Base-by-base conservation (phyloP, 2,329 filamentous ascomycete genomes). In the Huntiella omanensis region DNA sequence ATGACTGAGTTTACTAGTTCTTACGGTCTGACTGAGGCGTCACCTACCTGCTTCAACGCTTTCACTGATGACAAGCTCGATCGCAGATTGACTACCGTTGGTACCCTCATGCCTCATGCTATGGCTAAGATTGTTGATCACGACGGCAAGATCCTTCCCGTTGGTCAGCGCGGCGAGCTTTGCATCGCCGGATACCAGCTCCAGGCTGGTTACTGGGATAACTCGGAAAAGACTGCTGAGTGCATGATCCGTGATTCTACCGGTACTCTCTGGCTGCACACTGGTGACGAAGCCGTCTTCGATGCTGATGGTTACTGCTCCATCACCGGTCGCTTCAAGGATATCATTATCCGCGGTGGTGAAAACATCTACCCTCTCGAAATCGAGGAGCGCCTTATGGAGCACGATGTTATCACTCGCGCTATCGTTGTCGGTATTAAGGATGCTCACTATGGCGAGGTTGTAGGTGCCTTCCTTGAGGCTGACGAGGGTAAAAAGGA, bases 181-280 rank as follows among this genome's bases (percentile, higher is more conserved):
- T 85, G 80, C 58, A 82, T 86, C 38, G 72, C 77, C 0, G 83
- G 83, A 0, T 88, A 86, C 58, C 80, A 84, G 59, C 64, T 87
- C 8, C 81, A 80, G 57, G 69, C 68, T 2, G 73, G 71, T 10
- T 77, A 75, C 59, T 76, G 68, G 71, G 73, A 82, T 55, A 86
- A 85, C 59, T 71, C 73, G 37, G 73, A 75, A 55, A 87, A 84
- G 66, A 87, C 81, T 1, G 72, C 69, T 49, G 72, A 75, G 59
- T 62, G 65, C 6, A 73, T 75, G 70, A 56, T 65, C 15, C 59
- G 67, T 16, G 70, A 75, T 53, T 62, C 66, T 47, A 61, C 67
- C 0, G 69, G 71, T 0, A 62, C 70, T 15, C 54, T 76, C 50
- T 84, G 80, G 78, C 63, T 59, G 51, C 71, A 75, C 51, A 83